Evolutionary conservation across 192 early-diverging fungal genomes (phyloP), one percentile per base, ranked within the genome.

Genomic region (Entophlyctis helioformis): DNA sequence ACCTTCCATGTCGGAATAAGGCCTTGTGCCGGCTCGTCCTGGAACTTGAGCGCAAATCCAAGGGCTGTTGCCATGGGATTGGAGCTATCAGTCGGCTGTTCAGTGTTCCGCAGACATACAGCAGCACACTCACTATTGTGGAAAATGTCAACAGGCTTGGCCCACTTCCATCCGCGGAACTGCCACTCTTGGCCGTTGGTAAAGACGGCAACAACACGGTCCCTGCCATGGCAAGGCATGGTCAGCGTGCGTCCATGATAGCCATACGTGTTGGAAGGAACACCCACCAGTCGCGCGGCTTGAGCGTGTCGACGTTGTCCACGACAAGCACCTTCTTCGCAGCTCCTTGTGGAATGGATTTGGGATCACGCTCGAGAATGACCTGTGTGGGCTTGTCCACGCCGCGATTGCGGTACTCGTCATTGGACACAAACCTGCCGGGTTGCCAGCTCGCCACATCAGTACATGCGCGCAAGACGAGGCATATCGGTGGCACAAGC

Each of bases 181-280:
- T 93, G 89, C 93, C 93, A 97, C 25, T 78, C 73, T 32, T 83
- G 85, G 23, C 93, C 93, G 27, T 76, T 80, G n/a, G 82, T 79
- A 60, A 97, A 86, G 18, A 92, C 90, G 42, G 83, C 91, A 0
- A 87, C 85, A 3, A 97, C 79, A 19, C 85, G 75, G 8, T 66
- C 54, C 67, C 67, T 70, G 27, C n/a, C n/a, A n/a, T n/a, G n/a
- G n/a, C n/a, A n/a, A n/a, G n/a, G n/a, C n/a, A n/a, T n/a, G n/a
- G n/a, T n/a, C n/a, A n/a, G n/a, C n/a, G n/a, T n/a, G n/a, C n/a
- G n/a, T 8, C 21, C 25, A 31, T 5, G 8, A 25, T 11, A 7
- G 4, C 18, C 8, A 19, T 19, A 44, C 4, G 19, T 16, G 15
- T 2, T 21, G 1, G 1, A 38, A 15, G 33, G 38, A 11, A 36